Base-by-base conservation (phyloP, 768 basidiomycete genomes). In the Macrolepiota albuminosa region DNA sequence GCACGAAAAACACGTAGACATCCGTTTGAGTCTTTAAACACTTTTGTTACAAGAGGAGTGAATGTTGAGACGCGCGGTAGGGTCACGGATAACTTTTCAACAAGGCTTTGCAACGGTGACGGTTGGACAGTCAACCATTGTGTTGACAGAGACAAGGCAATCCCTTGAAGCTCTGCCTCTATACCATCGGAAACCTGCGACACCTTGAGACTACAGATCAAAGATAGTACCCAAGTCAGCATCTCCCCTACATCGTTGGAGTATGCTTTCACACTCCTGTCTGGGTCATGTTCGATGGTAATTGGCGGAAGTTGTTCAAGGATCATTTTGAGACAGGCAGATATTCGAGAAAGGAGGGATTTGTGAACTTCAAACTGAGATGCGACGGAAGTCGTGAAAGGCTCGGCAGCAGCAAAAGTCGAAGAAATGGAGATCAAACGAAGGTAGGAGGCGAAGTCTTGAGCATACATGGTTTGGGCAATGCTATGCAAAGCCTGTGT, bases 401-500 rank as follows among this genome's bases (percentile, higher is more conserved):
- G 42, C 29, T 45, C 48, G 48, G 36, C 48, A 37, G 36, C 48
- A 37, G 24, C 59, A 24, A 63, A 52, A 64, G 26, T 59, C 59
- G 40, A 70, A 68, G n/a, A 81, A 59, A 11, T 70, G 61, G 49
- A 61, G 57, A 57, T 69, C 59, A 52, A 77, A 66, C 39, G 57
- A 40, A 50, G 76, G 62, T 66, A 76, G 70, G 72, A 47, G 42
- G 60, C 11, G 37, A 67, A 61, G 53, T 69, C 63, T 50, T 54
- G 43, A 48, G 45, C 45, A 46, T 39, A 52, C 40, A 61, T 61
- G 33, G 36, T 50, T 45, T 57, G 49, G 11, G 63, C 62, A 40
- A 82, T 67, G 8, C 67, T 76, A 39, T 73, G 66, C 16, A 79
- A 62, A 10, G 76, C 77, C 63, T 75, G 77, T 60, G 75, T 79